Conservation (phyloP, 2,329 filamentous ascomycete genomes). For the Nothopassalora personata region DNA sequence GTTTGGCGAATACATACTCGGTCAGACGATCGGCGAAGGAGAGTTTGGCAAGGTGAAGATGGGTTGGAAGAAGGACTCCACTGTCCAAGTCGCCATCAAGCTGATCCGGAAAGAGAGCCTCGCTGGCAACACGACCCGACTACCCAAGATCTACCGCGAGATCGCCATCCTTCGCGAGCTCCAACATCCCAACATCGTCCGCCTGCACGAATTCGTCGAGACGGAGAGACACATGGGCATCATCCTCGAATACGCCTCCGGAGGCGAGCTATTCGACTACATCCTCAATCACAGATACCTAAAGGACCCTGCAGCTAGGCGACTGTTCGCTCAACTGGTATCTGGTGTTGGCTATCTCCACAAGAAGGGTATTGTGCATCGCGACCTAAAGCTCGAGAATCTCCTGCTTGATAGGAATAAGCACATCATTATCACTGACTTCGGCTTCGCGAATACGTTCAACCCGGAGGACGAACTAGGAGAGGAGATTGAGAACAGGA, state of each 20-base stretch:
- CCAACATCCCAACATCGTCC: constrained; percentile 94
- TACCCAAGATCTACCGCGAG: constrained; percentile 96
- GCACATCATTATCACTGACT: constrained; percentile 99
- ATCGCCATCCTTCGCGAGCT: constrained; percentile 84
- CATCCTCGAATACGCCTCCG: constrained; percentile 95
- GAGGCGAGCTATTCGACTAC: constrained; percentile 96
- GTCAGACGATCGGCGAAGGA: constrained; percentile 92
- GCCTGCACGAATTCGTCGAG: constrained; percentile 96
- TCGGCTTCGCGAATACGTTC: constrained; percentile 98
- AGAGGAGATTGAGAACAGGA: constrained; percentile 82
- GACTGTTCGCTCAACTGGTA: constrained; percentile 89
- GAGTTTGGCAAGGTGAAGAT: constrained; percentile 99
- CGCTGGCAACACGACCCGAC: constrained; percentile 77
- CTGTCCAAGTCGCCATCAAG: constrained; percentile 92
- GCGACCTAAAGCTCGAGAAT: constrained; percentile 95
- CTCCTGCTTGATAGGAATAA: constrained; percentile 89
- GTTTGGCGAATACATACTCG: constrained; percentile 93
- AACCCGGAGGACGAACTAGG: constrained; percentile 80
- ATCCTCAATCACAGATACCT: constrained; percentile 95
- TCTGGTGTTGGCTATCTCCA: constrained; percentile 96
- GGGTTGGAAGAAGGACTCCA: constrained; percentile 94
- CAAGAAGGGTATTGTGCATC: constrained; percentile 97
- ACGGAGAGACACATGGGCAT: constrained; percentile 97
- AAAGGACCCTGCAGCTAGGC: constrained; percentile 84
- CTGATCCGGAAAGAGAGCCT: constrained; percentile 89